Evolutionary conservation across 2,329 filamentous ascomycete species (phyloP).

Genomic region (Fusarium pilosicola): DNA sequence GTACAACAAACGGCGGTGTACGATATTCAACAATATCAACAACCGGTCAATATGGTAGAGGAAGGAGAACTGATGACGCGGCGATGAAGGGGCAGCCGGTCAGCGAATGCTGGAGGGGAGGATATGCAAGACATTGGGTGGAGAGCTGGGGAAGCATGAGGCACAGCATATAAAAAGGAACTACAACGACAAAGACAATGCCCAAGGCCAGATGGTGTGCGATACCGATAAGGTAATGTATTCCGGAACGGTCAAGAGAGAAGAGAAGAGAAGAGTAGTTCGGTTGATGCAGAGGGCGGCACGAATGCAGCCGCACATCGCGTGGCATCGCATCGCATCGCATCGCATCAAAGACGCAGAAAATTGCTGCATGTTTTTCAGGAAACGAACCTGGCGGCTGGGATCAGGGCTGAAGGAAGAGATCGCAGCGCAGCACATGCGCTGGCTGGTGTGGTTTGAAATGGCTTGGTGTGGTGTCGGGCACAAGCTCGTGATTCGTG

Average conservation of each 20-base stretch:
- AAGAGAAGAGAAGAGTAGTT: background rate
- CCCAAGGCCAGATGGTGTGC: background rate
- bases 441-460: constrained; percentile 19
- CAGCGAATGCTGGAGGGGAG: constrained; percentile 38
- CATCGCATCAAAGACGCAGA: constrained; percentile 2
- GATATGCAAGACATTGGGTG: constrained; percentile 40
- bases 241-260: constrained; percentile 1
- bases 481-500: constrained; percentile 18
- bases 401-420: constrained; percentile 33
- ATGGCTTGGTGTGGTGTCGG: constrained; percentile 11
- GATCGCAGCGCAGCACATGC: constrained; percentile 31
- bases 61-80: constrained; percentile 18
- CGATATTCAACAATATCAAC: constrained; percentile 10
- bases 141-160: constrained; percentile 27
- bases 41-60: constrained; percentile 24
- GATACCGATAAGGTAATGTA: constrained; percentile 12
- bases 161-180: constrained; percentile 20
- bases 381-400: constrained; percentile 26
- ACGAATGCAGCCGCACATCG: constrained; percentile 20
- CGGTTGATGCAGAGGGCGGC: constrained; percentile 17
- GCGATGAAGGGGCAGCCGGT: constrained; percentile 32
- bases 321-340: background rate
- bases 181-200: background rate
- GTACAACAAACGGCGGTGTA: constrained; percentile 43
- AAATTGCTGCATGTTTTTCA: constrained; percentile 21